Evolutionary conservation across 2,329 filamentous ascomycete genomes (phyloP), one percentile per base, ranked within the genome.

Genomic region (Lecanicillium sp.): DNA sequence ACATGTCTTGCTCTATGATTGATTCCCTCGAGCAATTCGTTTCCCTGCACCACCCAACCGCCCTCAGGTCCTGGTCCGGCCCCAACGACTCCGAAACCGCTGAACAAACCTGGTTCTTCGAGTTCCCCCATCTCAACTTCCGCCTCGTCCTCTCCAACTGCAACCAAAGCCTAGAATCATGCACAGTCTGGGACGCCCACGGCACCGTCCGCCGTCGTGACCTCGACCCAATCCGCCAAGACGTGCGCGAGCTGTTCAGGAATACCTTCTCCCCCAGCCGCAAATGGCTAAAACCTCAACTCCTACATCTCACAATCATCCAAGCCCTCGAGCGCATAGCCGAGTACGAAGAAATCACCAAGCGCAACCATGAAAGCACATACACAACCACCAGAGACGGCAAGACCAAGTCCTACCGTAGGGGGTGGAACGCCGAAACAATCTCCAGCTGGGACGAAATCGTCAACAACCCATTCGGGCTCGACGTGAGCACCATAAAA

Each of bases 401-500:
- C 11, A 32, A 22, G 14, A 17, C 27, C 3, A 45, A 45, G 14
- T 41, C 43, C 14, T 9, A 15, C 19, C 33, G 14, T 13, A 15
- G 14, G 22, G 34, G 34, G 15, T 51, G 45, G 41, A 35, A 40
- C 14, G 42, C 43, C 7, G 41, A 33, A 13, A 30, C 37, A 11
- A 18, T 49, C 9, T 42, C 29, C 16, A 38, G 41, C 38, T 47
- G 43, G 43, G 35, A 37, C 11, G 39, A 46, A 7, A 14, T 47
- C 8, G 12, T 50, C 29, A 33, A 45, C 18, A 51, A 50, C 17
- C 42, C 42, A 2, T 35, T 38, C 16, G 43, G 45, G 8, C 43
- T 50, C 19, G 42, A 52, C 17, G 40, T 44, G 20, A 46, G 43
- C 12, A 43, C 47, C n/a, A 42, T 45, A 14, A 35, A 37, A n/a